Evolutionary conservation across 129 eudicot genomes (phyloP), one percentile per base, ranked within the genome.

Genomic region (Chrysanthemum seticuspe): DNA sequence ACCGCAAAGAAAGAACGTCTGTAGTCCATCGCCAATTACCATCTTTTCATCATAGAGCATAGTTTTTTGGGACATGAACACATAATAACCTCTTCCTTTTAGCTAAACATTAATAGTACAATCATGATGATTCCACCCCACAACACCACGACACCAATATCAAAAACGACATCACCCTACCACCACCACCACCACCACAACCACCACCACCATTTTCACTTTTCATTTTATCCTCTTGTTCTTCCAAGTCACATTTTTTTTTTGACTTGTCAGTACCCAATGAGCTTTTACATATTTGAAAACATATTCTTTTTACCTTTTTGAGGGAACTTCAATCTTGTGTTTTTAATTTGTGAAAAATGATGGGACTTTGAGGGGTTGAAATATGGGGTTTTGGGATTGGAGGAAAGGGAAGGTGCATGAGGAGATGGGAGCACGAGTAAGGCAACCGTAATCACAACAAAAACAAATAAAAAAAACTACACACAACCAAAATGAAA

Each of bases 141-240:
- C 54, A 94, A 78, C 71, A 74, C 76, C 44, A 90, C 21, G 21
- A 19, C 21, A 19, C 21, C 21, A 19, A 90, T 13, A 94, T 85
- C 81, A 94, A 40, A 72, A 94, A 77, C 78, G 99, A 94, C 12
- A 87, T 84, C 74, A 87, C 21, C 21, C 21, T 86, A 87, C 94
- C 78, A 36, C 90, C 88, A 81, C 85, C 81, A 19, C 21, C 21
- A 19, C 21, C 21, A 19, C 21, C 21, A 19, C 21, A 19, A 19
- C 21, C 21, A 45, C 78, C 85, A 52, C 79, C 85, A 10, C 70
- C 90, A 6, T 72, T 83, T 1, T 74, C 74, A 10, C 69, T 82
- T 49, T 67, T 52, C 31, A 29, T 29, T 13, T 48, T 82, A 61
- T 50, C 76, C 60, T 55, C 36, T 57, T 76, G 64, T 29, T 56